Evolutionary conservation across 2,329 filamentous ascomycete genomes (phyloP).

Genomic region (Colletotrichum shisoi): DNA sequence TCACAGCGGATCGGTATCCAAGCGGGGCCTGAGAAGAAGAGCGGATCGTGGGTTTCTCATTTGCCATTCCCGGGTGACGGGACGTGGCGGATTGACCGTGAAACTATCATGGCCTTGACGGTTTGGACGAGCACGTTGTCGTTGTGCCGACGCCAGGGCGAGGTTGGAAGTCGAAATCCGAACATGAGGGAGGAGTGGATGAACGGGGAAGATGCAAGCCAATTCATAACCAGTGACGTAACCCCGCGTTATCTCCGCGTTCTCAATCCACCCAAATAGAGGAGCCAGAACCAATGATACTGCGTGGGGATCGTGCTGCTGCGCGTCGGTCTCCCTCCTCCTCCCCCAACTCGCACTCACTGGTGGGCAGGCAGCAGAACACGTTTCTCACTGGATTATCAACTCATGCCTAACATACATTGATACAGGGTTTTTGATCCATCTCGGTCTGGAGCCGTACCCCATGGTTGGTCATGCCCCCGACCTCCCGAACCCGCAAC

Average conservation of each 20-base stretch:
- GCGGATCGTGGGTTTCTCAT: no score
- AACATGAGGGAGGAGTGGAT: not conserved
- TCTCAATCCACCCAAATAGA: not conserved
- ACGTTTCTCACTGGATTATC: no score
- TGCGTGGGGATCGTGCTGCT: not conserved
- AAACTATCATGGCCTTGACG: not conserved
- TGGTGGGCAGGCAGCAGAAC: no score
- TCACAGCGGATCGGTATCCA: not conserved
- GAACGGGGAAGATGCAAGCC: not conserved
- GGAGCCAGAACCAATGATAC: not conserved
- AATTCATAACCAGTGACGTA: not conserved
- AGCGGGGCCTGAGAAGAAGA: not conserved
- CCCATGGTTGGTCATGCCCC: not conserved
- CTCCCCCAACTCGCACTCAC: no score
- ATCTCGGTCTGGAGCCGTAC: no score
- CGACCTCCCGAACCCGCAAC: slow-evolving; percentile 1
- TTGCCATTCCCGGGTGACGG: no score
- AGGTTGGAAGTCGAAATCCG: not conserved
- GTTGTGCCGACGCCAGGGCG: not conserved
- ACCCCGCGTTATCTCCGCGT: slow-evolving; percentile 31
- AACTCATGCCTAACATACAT: no score
- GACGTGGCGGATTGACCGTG: no score
- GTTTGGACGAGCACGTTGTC: not conserved
- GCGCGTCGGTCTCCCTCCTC: not conserved
- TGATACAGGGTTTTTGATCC: no score